phyloP scores from a whole-genome alignment of 106 monocot genomes.

The Dioscorea zingiberensis region DNA sequence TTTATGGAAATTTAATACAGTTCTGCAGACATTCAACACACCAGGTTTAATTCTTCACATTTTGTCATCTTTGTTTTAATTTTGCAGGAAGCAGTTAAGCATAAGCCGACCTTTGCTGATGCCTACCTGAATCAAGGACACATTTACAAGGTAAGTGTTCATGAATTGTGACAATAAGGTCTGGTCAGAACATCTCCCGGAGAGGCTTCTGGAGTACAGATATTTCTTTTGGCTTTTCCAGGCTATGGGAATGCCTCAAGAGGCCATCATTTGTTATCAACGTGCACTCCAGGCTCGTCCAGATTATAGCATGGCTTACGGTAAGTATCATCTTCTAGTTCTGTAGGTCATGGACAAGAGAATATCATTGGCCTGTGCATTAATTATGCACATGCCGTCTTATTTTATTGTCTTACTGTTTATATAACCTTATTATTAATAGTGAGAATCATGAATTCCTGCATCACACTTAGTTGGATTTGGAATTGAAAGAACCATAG shows the following conservation, averaged over 20 bases:
- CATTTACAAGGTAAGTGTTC: conserved; percentile 82
- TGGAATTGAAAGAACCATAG: no score
- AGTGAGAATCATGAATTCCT: no score
- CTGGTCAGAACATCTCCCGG: conserved; percentile 6
- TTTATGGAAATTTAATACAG: no score
- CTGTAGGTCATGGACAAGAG: no score
- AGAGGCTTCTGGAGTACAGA: conserved; percentile 25
- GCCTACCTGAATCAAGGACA: conserved; percentile 86
- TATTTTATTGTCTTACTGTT: no score
- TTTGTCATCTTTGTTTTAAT: not conserved
- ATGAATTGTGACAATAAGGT: conserved; percentile 20
- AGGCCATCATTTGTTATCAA: conserved; percentile 87
- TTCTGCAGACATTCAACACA: no score
- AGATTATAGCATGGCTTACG: conserved; percentile 73
- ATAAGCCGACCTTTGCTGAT: conserved; percentile 81
- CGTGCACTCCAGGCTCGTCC: conserved; percentile 70
- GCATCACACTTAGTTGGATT: no score
- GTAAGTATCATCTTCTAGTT: conserved; percentile 33
- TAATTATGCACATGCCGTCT: no score
- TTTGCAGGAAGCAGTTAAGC: conserved; percentile 85
- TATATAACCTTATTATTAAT: no score
- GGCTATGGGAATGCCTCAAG: conserved; percentile 87
- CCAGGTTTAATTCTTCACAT: not conserved
- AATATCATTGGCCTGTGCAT: no score
- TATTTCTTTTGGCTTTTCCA: conserved; percentile 58